Percentiles rank a stretch among this genome's conserved stretches.
Evolutionary conservation across 768 basidiomycete species (phyloP).

Genomic region (Phlebiopsis gigantea): DNA sequence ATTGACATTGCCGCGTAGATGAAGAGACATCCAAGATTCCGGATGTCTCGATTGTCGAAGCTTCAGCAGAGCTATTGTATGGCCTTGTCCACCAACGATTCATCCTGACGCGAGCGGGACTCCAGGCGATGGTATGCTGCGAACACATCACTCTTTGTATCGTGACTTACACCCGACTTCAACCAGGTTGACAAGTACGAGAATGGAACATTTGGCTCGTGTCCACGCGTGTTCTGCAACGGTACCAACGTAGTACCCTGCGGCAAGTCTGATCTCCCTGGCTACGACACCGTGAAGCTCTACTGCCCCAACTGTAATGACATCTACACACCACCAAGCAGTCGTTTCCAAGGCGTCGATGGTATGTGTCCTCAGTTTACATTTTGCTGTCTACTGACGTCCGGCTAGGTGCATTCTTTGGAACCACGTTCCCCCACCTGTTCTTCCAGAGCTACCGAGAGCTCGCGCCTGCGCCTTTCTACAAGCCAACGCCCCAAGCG

Average conservation of each 20-base stretch:
- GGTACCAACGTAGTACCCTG: conserved; percentile 89
- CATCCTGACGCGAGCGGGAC: conserved; percentile 90
- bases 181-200: conserved; percentile 93
- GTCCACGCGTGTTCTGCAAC: conserved; percentile 93
- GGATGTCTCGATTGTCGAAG: conserved; percentile 97
- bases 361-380: conserved; percentile 44
- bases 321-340: conserved; percentile 92
- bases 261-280: conserved; percentile 92
- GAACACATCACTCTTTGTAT: conserved; percentile 6
- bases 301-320: conserved; percentile 99
- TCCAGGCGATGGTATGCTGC: conserved; percentile 82
- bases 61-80: conserved; percentile 94
- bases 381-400: conserved; percentile 1
- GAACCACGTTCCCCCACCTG: conserved; percentile 96
- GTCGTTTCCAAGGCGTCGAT: conserved; percentile 92
- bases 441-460: conserved; percentile 98
- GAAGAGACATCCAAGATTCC: conserved; percentile 96
- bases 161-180: neutral
- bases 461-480: conserved; percentile 91
- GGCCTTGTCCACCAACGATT: conserved; percentile 97
- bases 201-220: conserved; percentile 82
- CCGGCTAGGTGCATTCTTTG: conserved; percentile 90
- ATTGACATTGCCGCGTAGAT: conserved; percentile 37
- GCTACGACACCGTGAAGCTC: conserved; percentile 94
- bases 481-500: conserved; percentile 45